Evolutionary conservation across 371 early-diverging fungal species (phyloP).

Genomic region (Paraphysoderma sedebokerense): DNA sequence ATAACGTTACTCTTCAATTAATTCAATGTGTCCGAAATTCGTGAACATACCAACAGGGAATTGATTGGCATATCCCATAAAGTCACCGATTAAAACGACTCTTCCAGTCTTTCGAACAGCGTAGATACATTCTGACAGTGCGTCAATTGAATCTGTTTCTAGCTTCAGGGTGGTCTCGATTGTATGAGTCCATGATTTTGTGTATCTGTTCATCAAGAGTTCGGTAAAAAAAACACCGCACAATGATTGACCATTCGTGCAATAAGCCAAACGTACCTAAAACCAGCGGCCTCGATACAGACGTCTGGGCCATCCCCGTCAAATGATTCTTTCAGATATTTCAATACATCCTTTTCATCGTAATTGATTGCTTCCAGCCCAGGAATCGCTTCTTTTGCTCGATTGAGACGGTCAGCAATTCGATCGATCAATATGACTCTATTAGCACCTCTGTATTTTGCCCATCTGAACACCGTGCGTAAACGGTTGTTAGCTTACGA

Average conservation of each 20-base stretch:
- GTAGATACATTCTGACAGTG: slow-evolving; percentile 29
- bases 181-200: slow-evolving; percentile 25
- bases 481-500: no score
- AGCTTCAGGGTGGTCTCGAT: slow-evolving; percentile 25
- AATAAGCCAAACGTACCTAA: no score
- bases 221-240: no score
- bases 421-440: slow-evolving; percentile 5
- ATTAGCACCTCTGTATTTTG: slow-evolving; percentile 9
- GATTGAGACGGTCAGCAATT: slow-evolving; percentile 22
- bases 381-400: slow-evolving; percentile 18
- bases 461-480: slow-evolving; percentile 34
- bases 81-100: slow-evolving; percentile 28
- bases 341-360: slow-evolving; percentile 18
- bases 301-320: slow-evolving; percentile 32
- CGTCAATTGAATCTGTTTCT: slow-evolving; percentile 39
- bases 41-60: slow-evolving; percentile 37
- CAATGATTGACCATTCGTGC: no score
- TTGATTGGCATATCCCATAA: slow-evolving; percentile 26
- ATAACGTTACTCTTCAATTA: no score
- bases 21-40: no score
- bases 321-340: slow-evolving; percentile 14
- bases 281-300: slow-evolving; percentile 34
- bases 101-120: slow-evolving; percentile 26
- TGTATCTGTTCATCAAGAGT: no score
- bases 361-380: slow-evolving; percentile 29